A percentile compares a stretch with the other conserved stretches of the same genome.
Evolutionary conservation across 805 yeast species (phyloP).

Genomic region (Myxozyma vanderwaltii): DNA sequence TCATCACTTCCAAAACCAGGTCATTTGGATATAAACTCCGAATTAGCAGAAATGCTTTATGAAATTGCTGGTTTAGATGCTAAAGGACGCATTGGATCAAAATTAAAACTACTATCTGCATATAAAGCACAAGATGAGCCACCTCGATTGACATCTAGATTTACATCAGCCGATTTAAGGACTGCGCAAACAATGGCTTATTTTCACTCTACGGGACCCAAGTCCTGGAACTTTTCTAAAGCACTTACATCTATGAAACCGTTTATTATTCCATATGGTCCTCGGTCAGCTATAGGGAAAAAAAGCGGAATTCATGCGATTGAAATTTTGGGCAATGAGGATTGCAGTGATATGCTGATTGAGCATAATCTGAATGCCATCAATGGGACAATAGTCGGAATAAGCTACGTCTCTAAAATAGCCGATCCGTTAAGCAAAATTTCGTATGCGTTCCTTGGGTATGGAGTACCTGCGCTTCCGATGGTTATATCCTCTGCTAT

Average conservation of each 20-base stretch:
- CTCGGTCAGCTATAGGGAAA: conserved; percentile 32
- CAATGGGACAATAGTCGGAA: conserved; percentile 44
- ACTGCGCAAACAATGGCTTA: conserved; percentile 39
- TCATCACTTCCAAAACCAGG: conserved; percentile 31
- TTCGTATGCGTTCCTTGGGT: neutral
- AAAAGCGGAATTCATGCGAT: conserved; percentile 39
- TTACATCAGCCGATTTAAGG: conserved; percentile 34
- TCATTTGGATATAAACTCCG: conserved; percentile 39
- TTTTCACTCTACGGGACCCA: conserved; percentile 32
- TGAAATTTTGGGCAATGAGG: conserved; percentile 29
- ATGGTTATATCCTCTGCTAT: conserved; percentile 1
- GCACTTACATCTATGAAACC: conserved; percentile 44
- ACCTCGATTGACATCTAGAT: neutral
- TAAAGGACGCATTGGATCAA: conserved; percentile 40
- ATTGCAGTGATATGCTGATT: conserved; percentile 27
- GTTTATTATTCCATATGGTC: conserved; percentile 35
- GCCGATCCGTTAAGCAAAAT: neutral
- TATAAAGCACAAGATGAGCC: neutral
- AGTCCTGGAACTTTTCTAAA: conserved; percentile 32
- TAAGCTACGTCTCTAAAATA: conserved; percentile 24
- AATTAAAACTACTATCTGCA: conserved; percentile 1
- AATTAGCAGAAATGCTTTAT: conserved; percentile 28
- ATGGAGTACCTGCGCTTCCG: neutral
- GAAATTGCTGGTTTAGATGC: conserved; percentile 38
- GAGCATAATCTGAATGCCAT: conserved; percentile 38